phyloP scores from a whole-genome alignment of 192 early-diverging fungal species.

The Backusella liffmaniae region DNA sequence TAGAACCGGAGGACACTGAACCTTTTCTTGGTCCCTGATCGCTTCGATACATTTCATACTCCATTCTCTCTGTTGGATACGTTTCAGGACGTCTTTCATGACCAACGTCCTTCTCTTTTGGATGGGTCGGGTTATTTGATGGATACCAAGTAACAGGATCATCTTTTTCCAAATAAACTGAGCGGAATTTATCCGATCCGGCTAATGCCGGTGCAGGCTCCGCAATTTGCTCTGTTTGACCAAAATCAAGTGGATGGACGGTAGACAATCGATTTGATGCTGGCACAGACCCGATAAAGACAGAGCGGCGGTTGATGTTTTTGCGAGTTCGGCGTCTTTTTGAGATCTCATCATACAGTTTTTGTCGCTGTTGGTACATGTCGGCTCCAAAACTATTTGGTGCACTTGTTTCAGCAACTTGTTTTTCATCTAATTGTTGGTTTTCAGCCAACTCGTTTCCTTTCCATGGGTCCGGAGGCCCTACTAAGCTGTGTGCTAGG shows the following conservation, averaged over 20 bases:
- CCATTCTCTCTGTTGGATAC: not conserved
- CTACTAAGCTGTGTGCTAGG: not conserved
- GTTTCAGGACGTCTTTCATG: not conserved
- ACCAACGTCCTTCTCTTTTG: not conserved
- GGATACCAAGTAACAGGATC: not conserved
- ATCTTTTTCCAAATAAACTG: not conserved
- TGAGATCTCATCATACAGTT: constrained; percentile 20
- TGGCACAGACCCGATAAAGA: not conserved
- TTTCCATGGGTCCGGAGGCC: not conserved
- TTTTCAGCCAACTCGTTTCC: not conserved
- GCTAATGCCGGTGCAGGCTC: not conserved
- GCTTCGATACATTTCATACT: constrained; percentile 19
- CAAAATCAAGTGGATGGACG: constrained; percentile 10
- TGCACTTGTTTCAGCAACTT: not conserved
- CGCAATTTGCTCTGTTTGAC: not conserved
- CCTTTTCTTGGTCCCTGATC: not conserved
- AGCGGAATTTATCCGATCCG: not conserved
- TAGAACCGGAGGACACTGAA: not conserved
- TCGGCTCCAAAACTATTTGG: not conserved
- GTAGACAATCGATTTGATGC: not conserved
- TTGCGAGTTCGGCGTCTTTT: constrained; percentile 7
- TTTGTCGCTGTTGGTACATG: constrained; percentile 20
- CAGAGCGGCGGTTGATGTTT: not conserved
- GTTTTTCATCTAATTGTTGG: not conserved
- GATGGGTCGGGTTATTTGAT: not conserved